Base-by-base conservation (phyloP, 306 rosid species). In the Delonix regia region DNA sequence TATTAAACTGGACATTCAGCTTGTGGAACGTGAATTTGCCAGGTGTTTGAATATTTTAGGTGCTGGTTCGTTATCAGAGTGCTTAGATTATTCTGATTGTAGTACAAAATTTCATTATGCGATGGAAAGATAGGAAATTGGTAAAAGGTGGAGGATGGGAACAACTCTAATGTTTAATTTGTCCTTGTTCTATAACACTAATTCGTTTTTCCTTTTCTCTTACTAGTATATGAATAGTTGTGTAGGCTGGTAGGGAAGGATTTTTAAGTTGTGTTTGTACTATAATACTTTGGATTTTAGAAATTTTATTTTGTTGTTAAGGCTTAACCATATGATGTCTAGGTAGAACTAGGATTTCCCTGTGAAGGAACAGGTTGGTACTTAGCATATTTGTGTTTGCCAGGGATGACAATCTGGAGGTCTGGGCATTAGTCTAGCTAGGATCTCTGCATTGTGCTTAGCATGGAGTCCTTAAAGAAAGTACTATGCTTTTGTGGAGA, bases 371-470 rank as follows among this genome's bases (percentile, higher is more conserved):
- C 55, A 28, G 0, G 25, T 52, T 52, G 57, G 19, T n/a, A n/a
- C n/a, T n/a, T n/a, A n/a, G n/a, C n/a, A n/a, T n/a, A n/a, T n/a
- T n/a, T n/a, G 4, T 21, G 27, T 72, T 34, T 71, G 28, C 55
- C 73, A 64, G 53, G 47, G 41, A 56, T 16, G 7, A 61, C 49
- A 41, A 42, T 64, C 52, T 73, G 47, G 36, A 62, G 66, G 65
- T 44, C 39, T 59, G 63, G 59, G 74, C 49, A 28, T 19, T n/a
- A 7, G 30, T 13, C 48, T 74, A 45, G 30, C 19, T 19, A 42
- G 45, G 14, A 21, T 38, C 36, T 25, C 71, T 73, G 41, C 67
- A 25, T 64, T 63, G 53, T 80, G 51, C 69, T 63, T 73, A 59
- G 53, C 42, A 42, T 25, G 27, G 28, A 59, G 44, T 21, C 64